Conservation (phyloP, 306 rosid genomes). For the Pyrus communis region DNA sequence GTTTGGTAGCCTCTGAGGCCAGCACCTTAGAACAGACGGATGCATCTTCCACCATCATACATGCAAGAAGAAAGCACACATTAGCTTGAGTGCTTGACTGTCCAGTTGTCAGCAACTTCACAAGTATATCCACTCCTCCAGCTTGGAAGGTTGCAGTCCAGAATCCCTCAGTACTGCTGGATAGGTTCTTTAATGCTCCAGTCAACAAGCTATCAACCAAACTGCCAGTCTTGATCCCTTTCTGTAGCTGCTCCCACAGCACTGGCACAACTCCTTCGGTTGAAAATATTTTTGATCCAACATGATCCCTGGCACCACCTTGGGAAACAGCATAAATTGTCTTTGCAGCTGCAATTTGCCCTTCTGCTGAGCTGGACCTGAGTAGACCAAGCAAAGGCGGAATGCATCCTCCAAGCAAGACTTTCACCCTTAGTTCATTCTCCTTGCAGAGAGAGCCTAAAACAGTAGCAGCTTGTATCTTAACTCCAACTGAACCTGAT, state of each 20-base stretch:
- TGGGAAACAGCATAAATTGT: constrained; percentile 96
- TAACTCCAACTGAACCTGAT: constrained; percentile 81
- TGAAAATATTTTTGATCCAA: constrained; percentile 93
- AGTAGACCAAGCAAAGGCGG: constrained; percentile 97
- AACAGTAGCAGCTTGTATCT: constrained; percentile 95
- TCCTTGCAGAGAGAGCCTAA: constrained; percentile 92
- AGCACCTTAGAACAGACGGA: constrained; percentile 77
- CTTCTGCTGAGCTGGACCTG: constrained; percentile 83
- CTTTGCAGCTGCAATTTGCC: constrained; percentile 90
- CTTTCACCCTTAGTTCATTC: constrained; percentile 93
- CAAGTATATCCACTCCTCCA: constrained; percentile 81
- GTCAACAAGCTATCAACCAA: constrained; percentile 81
- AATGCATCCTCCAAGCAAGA: constrained; percentile 97
- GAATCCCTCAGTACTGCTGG: constrained; percentile 90
- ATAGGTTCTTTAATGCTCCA: constrained; percentile 87
- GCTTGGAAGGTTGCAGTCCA: constrained; percentile 84
- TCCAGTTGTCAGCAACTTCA: constrained; percentile 75
- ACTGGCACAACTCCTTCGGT: constrained; percentile 99
- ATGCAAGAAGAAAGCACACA: constrained; percentile 87
- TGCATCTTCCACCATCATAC: constrained; percentile 90
- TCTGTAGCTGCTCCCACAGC: constrained; percentile 78
- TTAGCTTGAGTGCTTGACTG: constrained; percentile 74
- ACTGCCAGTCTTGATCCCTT: constrained; percentile 65
- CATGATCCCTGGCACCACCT: constrained; percentile 88
- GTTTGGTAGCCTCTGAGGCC: constrained; percentile 75